Base-by-base conservation (phyloP, 1,139 yeast genomes). In the Zygoascus meyerae region DNA sequence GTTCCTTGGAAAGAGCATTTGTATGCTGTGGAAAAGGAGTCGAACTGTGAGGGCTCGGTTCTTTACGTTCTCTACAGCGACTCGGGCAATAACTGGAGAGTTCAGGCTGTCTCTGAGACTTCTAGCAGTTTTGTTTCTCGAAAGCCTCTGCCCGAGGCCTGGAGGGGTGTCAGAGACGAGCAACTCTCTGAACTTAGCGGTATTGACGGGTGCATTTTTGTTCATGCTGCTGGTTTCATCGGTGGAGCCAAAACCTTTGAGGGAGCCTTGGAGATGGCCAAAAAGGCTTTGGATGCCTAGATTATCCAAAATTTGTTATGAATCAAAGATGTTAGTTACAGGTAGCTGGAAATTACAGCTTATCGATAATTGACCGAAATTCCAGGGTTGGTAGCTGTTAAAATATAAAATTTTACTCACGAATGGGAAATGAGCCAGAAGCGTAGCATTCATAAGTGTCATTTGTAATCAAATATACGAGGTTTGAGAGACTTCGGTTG, bases 1-100 rank as follows among this genome's bases (percentile, higher is more conserved):
- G 85, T 89, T 50, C 95, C 96, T 45, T 92, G 98, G 98, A 90
- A 89, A 66, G 96, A 87, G 60, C 97, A 92, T 63, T 71, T 92
- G 47, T 86, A 81, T 62, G 72, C 73, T 35, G 74, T 87, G 54
- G 97, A 89, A 66, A 74, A 73, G 57, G 87, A 80, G 50, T 68
- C 75, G 52, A 63, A 68, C 45, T 50, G 43, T 7, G 71, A 65
- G 49, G 87, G 85, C 31, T 73, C 72, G 52, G 76, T 81, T 43
- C 72, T 85, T 53, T 94, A 86, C 64, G 95, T 87, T 1, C 70
- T 92, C 48, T 92, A 87, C 68, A 72, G 80, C 36, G 96, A 90
- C 62, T 73, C 82, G 21, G 73, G 81, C 10, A 70, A 72, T 40
- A 78, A 80, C 48, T 89, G 95, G 95, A 79, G 99, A 70, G 79